Percentiles rank a stretch among this genome's conserved stretches.
phyloP scores from a whole-genome alignment of 2,329 filamentous ascomycete genomes.

The Paraconiothyrium sp. region DNA sequence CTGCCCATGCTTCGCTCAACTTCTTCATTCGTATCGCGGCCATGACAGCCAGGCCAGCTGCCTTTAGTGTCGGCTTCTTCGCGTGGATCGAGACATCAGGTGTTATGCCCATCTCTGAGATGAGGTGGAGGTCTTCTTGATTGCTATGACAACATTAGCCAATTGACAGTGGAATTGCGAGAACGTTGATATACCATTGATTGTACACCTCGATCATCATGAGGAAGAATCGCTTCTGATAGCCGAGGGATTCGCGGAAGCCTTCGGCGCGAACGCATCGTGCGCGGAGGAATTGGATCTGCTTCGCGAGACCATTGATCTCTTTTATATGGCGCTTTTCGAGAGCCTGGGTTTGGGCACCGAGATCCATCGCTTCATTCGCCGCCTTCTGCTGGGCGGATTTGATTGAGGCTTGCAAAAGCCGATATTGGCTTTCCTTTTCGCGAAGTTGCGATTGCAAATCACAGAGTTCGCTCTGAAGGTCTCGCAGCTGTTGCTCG shows the following conservation, averaged over 20 bases:
- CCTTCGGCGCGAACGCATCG: conserved; percentile 81
- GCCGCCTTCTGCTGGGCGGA: conserved; percentile 39
- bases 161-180: conserved; percentile 7
- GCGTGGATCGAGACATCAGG: conserved; percentile 57
- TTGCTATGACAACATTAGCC: conserved; percentile 70
- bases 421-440: conserved; percentile 42
- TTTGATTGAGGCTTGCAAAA: conserved; percentile 41
- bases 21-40: conserved; percentile 63
- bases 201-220: conserved; percentile 84
- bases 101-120: conserved; percentile 81
- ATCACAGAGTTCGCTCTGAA: conserved; percentile 28
- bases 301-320: conserved; percentile 82
- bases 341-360: conserved; percentile 66
- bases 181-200: conserved; percentile 76
- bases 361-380: conserved; percentile 42
- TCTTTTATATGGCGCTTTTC: conserved; percentile 78
- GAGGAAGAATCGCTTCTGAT: conserved; percentile 84
- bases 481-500: conserved; percentile 29
- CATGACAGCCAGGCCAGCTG: conserved; percentile 60
- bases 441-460: conserved; percentile 30
- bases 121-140: conserved; percentile 85
- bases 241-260: conserved; percentile 82
- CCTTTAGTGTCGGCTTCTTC: conserved; percentile 57
- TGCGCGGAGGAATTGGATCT: conserved; percentile 90
- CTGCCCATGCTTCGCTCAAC: conserved; percentile 60